A percentile compares a stretch with the other conserved stretches of the same genome.
These are phyloP conservation scores for Jamesozyma piceae DNA, from an alignment of 805 yeast genomes.

Conservation along the genomic window DNA sequence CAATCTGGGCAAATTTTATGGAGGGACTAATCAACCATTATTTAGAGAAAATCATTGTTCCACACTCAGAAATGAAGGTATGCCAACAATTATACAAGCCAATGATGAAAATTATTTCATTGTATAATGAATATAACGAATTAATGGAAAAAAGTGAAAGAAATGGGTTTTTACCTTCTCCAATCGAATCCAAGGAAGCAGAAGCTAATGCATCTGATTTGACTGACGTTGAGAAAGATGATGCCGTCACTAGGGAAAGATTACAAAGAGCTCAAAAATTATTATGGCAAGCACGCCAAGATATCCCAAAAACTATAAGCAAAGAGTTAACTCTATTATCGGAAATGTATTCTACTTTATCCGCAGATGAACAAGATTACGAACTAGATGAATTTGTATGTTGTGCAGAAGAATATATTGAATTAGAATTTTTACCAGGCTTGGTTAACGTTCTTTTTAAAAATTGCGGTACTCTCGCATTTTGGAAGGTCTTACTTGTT, in stretches of 20 bases:
- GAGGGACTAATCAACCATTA: constrained; percentile 32
- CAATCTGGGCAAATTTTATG: constrained; percentile 34
- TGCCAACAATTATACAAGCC: constrained; percentile 31
- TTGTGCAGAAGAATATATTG: constrained; percentile 32
- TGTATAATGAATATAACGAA: constrained; percentile 30
- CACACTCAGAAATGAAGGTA: constrained; percentile 30
- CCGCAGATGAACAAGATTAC: constrained; percentile 32
- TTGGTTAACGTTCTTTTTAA: constrained; percentile 25
- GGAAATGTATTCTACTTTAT: constrained; percentile 30
- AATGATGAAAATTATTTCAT: constrained; percentile 31
- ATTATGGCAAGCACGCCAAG: constrained; percentile 28
- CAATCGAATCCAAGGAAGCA: not conserved
- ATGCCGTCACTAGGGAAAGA: constrained; percentile 19
- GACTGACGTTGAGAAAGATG: constrained; percentile 5
- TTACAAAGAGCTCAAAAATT: constrained; percentile 27
- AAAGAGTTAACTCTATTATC: constrained; percentile 28
- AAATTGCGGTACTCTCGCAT: constrained; percentile 23
- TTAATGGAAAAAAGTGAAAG: constrained; percentile 29
- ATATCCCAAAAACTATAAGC: constrained; percentile 30
- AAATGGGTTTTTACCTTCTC: constrained; percentile 25
- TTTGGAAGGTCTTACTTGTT: constrained; percentile 31
- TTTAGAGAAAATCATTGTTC: constrained; percentile 29
- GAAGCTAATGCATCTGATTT: not conserved
- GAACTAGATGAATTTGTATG: constrained; percentile 31
- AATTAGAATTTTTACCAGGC: constrained; percentile 28